Base-by-base conservation (phyloP, 176 grass and related monocot genomes). In the Oryza officinalis region DNA sequence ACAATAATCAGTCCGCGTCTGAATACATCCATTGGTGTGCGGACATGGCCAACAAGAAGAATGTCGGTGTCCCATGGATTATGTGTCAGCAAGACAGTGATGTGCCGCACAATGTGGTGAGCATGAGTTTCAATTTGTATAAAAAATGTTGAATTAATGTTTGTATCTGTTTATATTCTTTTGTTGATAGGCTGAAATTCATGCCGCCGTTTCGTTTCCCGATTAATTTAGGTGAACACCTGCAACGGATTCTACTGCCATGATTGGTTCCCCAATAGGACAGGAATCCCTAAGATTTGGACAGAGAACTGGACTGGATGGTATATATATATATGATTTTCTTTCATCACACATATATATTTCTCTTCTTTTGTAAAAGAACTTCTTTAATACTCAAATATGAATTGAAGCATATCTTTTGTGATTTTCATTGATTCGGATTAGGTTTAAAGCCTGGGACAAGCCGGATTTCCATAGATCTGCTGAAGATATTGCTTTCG, bases 241-340 rank as follows among this genome's bases (percentile, higher is more conserved):
- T 91, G 92, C 89, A 94, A 94, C 70, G 86, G 86, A 25, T 94
- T 91, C 37, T 89, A 89, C 25, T 88, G 92, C 63, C 80, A 89
- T 4, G 40, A 85, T 3, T 94, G 78, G 37, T 65, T 67, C 8
- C 92, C 87, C 4, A 89, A 94, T 4, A 65, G 49, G 27, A 46
- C 75, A 3, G 74, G 66, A 3, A 91, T 85, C 27, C 92, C 92
- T 0, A 94, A 94, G 81, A 85, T 94, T 1, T 94, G 89, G 86
- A 94, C 92, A 0, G 92, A 94, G 66, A 91, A 91, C 31, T 91
- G 89, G 92, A 87, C 84, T 4, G 87, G 89, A 26, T 94, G 92
- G 92, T 35, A 35, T 35, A 35, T 33, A 33, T 94, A 38, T 72
- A 61, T 1, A 3, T 0, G 14, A 4, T 46, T 46, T 46, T 46